Evolutionary conservation across 441 rosid species (phyloP), one percentile per base, ranked within the genome.

Genomic region (Brassica hybrid): DNA sequence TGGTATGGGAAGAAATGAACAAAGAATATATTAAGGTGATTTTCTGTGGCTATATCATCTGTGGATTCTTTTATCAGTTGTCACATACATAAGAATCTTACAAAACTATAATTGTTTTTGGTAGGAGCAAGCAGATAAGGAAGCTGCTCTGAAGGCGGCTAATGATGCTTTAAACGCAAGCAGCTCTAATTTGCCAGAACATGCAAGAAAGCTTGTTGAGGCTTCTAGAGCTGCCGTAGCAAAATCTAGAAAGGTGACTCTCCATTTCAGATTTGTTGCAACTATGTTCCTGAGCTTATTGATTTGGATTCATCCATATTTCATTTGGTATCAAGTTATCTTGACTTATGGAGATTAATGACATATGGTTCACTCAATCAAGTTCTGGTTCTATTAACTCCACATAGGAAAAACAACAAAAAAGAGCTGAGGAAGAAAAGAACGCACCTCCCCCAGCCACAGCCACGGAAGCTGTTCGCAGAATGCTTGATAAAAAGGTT

Each of bases 71-170:
- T 57, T 76, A 48, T 48, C 13, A 50, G 12, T 45, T 74, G 19
- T 69, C 65, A 16, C 32, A 30, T 30, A 30, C 34, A 30, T 60
- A 17, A 50, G 30, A 63, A 54, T 72, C 38, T 58, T 58, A 18
- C 54, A 34, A 8, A 59, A 27, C 8, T 56, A 8, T 69, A 38
- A 43, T 45, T 57, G 69, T 19, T 65, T 72, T 80, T 30, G n/a
- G 36, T 85, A 93, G 99, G 99, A 93, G 85, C 97, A 93, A 88
- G 97, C 91, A 72, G 97, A 87, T 52, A n/a, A n/a, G n/a, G n/a
- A n/a, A n/a, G n/a, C n/a, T n/a, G n/a, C n/a, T n/a, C n/a, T n/a
- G n/a, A n/a, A 95, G 65, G 90, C 89, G 43, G 88, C 86, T 52
- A 90, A 30, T 79, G 90, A 86, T 67, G 93, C 92, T 34, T 80